A percentile compares a stretch with the other conserved stretches of the same genome.
phyloP scores from a whole-genome alignment of 169 alveolate species.

The Plasmodium vivax region DNA sequence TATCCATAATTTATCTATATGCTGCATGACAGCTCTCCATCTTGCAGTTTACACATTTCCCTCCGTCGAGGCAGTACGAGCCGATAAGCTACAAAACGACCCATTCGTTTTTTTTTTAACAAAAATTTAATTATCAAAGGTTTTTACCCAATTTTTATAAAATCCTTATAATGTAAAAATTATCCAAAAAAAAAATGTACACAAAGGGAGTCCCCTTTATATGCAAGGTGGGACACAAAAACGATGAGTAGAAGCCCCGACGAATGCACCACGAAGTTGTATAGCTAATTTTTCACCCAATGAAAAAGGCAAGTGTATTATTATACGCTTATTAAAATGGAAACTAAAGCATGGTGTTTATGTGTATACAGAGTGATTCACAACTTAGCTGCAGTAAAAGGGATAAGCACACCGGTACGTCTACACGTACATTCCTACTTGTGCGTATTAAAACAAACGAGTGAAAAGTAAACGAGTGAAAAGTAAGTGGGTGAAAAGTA shows the following conservation, averaged over 20 bases:
- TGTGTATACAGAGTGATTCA: background rate
- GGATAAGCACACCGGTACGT: background rate
- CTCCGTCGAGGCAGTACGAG: background rate
- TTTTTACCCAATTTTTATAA: background rate
- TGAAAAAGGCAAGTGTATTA: background rate
- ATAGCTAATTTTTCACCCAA: background rate
- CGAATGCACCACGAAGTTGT: background rate
- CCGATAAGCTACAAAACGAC: background rate
- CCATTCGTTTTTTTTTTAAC: background rate
- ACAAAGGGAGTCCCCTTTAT: background rate
- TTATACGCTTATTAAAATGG: background rate
- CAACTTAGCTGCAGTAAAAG: background rate
- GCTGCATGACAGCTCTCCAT: background rate
- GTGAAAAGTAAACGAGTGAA: background rate
- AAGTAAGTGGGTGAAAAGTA: too few relatives aligned
- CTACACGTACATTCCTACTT: background rate
- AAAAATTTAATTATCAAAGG: background rate
- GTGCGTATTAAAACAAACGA: background rate
- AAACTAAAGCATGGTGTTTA: background rate
- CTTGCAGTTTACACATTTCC: background rate
- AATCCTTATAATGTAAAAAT: background rate
- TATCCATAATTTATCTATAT: background rate
- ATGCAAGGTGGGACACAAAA: background rate
- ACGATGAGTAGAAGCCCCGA: background rate
- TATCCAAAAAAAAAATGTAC: background rate